Conservation (phyloP, 768 basidiomycete species). For the Mycena alexandri region DNA sequence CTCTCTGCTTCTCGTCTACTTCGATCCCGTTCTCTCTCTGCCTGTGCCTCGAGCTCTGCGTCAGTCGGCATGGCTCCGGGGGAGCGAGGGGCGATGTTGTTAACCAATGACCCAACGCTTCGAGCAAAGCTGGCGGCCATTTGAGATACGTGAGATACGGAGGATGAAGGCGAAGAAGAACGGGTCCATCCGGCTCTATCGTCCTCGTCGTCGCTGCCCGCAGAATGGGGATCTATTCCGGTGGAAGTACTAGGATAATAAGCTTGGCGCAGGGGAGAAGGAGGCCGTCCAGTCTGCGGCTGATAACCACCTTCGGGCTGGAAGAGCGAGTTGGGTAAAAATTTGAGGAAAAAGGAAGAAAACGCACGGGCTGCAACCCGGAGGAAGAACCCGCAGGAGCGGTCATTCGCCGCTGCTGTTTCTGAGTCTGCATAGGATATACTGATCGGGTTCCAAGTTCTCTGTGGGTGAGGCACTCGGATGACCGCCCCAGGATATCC, state of each 20-base stretch:
- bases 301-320: slow-evolving; percentile 57
- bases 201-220: slow-evolving; percentile 56
- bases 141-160: slow-evolving; percentile 77
- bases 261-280: slow-evolving; percentile 80
- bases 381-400: slow-evolving; percentile 46
- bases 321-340: slow-evolving; percentile 4
- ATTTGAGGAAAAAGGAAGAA: slow-evolving; percentile 1
- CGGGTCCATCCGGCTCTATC: slow-evolving; percentile 52
- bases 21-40: slow-evolving; percentile 79
- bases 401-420: slow-evolving; percentile 50
- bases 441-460: too few relatives aligned
- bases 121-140: slow-evolving; percentile 83
- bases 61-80: slow-evolving; percentile 66
- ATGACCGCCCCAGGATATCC: too few relatives aligned
- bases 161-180: slow-evolving; percentile 76
- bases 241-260: slow-evolving; percentile 69
- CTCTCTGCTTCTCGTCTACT: slow-evolving; percentile 83
- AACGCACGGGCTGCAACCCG: slow-evolving; percentile 47
- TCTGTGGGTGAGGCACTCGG: too few relatives aligned
- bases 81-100: slow-evolving; percentile 60
- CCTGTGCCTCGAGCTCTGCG: slow-evolving; percentile 86
- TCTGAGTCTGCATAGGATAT: slow-evolving; percentile 23
- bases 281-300: slow-evolving; percentile 60
- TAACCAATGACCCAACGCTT: slow-evolving; percentile 77
- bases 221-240: slow-evolving; percentile 67